phyloP scores from a whole-genome alignment of 257 asterid genomes.

The Ballota nigra region DNA sequence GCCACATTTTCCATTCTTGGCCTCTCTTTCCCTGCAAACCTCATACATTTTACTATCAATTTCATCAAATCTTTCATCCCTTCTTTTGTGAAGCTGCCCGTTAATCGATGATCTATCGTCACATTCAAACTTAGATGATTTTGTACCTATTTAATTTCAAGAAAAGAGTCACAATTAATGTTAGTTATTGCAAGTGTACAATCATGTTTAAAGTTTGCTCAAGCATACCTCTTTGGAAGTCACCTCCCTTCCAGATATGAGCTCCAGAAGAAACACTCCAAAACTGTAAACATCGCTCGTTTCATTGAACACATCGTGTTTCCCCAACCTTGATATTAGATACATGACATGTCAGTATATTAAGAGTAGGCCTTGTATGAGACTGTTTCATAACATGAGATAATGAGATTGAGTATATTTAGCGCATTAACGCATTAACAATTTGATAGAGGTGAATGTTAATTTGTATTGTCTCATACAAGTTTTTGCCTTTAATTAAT shows the following conservation, averaged over 20 bases:
- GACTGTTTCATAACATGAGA: too few relatives aligned
- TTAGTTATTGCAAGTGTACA: not conserved
- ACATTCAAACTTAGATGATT: conserved; percentile 30
- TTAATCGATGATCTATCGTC: conserved; percentile 48
- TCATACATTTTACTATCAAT: conserved; percentile 48
- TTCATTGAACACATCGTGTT: conserved; percentile 26
- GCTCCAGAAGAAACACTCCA: conserved; percentile 69
- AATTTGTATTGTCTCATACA: too few relatives aligned
- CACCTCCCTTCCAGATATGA: conserved; percentile 57
- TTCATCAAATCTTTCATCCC: conserved; percentile 60
- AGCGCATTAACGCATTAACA: too few relatives aligned
- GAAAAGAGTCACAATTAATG: too few relatives aligned
- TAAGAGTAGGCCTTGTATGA: too few relatives aligned
- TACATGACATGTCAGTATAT: conserved; percentile 1
- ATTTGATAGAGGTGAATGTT: too few relatives aligned
- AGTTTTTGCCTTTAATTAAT: too few relatives aligned
- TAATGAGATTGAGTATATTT: too few relatives aligned
- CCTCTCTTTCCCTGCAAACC: conserved; percentile 28
- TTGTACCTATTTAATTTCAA: conserved; percentile 36
- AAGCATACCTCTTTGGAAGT: conserved; percentile 31
- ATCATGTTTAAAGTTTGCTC: not conserved
- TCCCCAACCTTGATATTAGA: conserved; percentile 36
- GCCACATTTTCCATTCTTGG: conserved; percentile 51
- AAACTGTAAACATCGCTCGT: conserved; percentile 66
- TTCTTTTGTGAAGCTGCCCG: conserved; percentile 56